Evolutionary conservation across 352 stramenopile genomes (phyloP).

Genomic region (Phytophthora lateralis): DNA sequence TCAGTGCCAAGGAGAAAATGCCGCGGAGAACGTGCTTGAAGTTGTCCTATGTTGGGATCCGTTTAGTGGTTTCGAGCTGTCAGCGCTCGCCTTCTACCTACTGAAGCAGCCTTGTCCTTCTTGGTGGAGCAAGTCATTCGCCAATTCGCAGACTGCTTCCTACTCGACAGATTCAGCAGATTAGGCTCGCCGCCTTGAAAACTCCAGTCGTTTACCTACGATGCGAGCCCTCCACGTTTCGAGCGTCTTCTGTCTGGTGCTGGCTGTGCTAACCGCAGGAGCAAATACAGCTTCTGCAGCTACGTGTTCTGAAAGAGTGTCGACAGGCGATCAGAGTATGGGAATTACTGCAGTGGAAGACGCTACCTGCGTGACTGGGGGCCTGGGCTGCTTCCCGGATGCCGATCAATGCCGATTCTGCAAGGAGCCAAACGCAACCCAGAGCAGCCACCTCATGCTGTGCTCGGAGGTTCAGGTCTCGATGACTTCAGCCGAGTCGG

Average conservation of each 20-base stretch:
- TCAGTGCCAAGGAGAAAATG: constrained; percentile 2
- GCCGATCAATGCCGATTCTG: constrained; percentile 36
- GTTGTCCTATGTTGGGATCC: constrained; percentile 18
- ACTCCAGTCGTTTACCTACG: constrained; percentile 12
- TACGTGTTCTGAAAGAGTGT: constrained; percentile 30
- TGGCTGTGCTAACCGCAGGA: constrained; percentile 13
- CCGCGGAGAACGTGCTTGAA: constrained; percentile 22
- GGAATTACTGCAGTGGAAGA: constrained; percentile 50
- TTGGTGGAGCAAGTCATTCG: constrained; percentile 25
- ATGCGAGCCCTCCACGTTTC: constrained; percentile 30
- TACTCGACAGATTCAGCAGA: constrained; percentile 20
- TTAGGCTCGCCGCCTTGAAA: background rate
- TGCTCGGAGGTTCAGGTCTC: constrained; percentile 23
- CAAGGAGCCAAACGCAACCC: constrained; percentile 3
- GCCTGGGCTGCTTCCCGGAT: constrained; percentile 33
- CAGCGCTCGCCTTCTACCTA: background rate
- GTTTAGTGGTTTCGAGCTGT: constrained; percentile 25
- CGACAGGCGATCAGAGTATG: constrained; percentile 31
- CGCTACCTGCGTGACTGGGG: constrained; percentile 27
- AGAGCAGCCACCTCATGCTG: constrained; percentile 12
- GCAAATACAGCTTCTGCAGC: constrained; percentile 7
- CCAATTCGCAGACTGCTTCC: constrained; percentile 27
- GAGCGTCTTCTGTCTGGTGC: constrained; percentile 20
- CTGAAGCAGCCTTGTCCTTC: constrained; percentile 2
- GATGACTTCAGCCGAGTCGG: constrained; percentile 1